Base-by-base conservation (phyloP, 164 flowering plant species). In the Nelumbo lutea region DNA sequence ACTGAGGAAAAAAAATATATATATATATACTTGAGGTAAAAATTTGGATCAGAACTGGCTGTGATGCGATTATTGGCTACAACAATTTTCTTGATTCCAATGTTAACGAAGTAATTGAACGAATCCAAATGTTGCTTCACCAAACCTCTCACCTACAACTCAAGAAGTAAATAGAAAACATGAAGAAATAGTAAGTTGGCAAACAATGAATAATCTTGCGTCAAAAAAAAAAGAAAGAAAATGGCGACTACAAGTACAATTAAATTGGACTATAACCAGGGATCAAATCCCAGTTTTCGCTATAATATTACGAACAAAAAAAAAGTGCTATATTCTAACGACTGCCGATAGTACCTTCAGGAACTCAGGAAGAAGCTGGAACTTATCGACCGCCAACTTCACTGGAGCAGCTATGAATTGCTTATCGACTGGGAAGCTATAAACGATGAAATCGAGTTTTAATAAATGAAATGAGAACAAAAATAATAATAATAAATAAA, bases 91-190 rank as follows among this genome's bases (percentile, higher is more conserved):
- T 84, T 83, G 51, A 95, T 90, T 10, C 78, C 91, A 3, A 73
- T 84, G 59, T 80, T 82, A 2, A 88, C 82, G 69, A 95, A 92
- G 67, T 89, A 93, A 67, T 95, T 88, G 69, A 84, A 95, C 1
- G 99, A 95, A 70, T 92, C 99, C 77, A 95, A 71, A 73, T 95
- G 99, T 56, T 92, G 96, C 78, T 90, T 92, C 77, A 92, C 99
- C 66, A 95, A 73, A 13, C 99, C 99, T 76, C 99, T 83, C 67
- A 89, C 95, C 95, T 89, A 62, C 46, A 71, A 43, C 5, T 52
- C 41, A 44, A 69, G 65, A 13, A 69, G 62, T 5, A 67, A 65
- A 59, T 27, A 27, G 27, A 27, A 27, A 27, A 27, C 0, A 27
- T 27, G 27, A 27, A 27, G 27, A 27, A 27, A 27, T 27, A 27